phyloP scores from a whole-genome alignment of 768 basidiomycete genomes.

The Hygrocybe punicea region DNA sequence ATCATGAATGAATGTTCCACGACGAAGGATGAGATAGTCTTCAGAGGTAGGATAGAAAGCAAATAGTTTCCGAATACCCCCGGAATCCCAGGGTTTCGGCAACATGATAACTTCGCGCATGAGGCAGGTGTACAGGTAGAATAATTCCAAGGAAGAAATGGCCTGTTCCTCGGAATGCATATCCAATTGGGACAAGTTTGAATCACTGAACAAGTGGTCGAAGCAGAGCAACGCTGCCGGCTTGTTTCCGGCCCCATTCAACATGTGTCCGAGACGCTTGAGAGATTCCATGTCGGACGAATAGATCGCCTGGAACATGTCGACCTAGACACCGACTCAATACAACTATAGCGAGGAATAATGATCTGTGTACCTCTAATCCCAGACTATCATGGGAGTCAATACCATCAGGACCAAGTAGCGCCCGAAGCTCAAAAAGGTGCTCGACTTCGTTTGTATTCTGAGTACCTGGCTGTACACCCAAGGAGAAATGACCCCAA shows the following conservation, averaged over 20 bases:
- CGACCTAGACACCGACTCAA: constrained; percentile 13
- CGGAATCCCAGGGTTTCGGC: too few species aligned
- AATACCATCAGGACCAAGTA: too few species aligned
- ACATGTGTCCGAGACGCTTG: constrained; percentile 27
- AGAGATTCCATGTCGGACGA: constrained; percentile 26
- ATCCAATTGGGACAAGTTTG: constrained; percentile 23
- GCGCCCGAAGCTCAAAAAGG: too few species aligned
- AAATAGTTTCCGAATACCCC: too few species aligned
- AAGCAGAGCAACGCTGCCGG: constrained; percentile 43
- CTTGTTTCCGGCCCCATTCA: constrained; percentile 24
- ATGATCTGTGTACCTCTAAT: neutral
- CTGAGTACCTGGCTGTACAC: too few species aligned
- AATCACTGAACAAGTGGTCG: constrained; percentile 43
- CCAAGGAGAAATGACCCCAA: constrained; percentile 45
- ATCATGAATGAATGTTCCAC: too few species aligned
- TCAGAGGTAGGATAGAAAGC: too few species aligned
- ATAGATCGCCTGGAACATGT: constrained; percentile 37
- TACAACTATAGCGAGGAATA: neutral
- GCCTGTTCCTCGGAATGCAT: constrained; percentile 22
- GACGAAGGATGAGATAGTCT: too few species aligned
- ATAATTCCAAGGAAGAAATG: constrained; percentile 27
- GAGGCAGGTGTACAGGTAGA: constrained; percentile 34
- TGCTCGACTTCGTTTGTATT: too few species aligned
- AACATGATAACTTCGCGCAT: too few species aligned
- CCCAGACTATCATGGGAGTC: too few species aligned